Evolutionary conservation across 805 yeast genomes (phyloP).

Genomic region (Komagataella pseudopastoris): DNA sequence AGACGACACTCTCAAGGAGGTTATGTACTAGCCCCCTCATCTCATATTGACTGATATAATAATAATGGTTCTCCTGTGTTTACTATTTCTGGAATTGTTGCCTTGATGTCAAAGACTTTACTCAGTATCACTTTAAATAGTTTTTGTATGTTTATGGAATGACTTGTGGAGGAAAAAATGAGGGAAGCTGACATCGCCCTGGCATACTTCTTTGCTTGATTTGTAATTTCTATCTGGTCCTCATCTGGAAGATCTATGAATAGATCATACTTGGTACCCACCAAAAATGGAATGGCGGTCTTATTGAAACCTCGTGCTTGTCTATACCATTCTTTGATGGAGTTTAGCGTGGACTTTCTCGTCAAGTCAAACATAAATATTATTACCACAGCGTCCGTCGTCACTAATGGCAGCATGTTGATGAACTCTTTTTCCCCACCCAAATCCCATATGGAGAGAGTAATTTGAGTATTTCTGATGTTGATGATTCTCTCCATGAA

Average conservation of each 20-base stretch:
- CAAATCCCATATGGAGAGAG: conserved; percentile 88
- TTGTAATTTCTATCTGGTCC: conserved; percentile 76
- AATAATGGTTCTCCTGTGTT: conserved; percentile 88
- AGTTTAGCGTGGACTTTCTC: conserved; percentile 69
- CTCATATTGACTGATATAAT: conserved; percentile 29
- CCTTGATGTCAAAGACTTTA: conserved; percentile 76
- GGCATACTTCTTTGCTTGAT: conserved; percentile 74
- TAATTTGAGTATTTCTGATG: conserved; percentile 74
- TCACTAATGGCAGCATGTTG: conserved; percentile 88
- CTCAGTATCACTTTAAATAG: conserved; percentile 84
- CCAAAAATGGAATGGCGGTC: conserved; percentile 80
- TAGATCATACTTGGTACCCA: conserved; percentile 88
- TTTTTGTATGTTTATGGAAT: conserved; percentile 86
- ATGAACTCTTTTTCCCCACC: conserved; percentile 95
- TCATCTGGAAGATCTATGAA: conserved; percentile 67
- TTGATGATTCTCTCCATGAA: conserved; percentile 84
- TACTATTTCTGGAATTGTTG: conserved; percentile 73
- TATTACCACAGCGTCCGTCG: conserved; percentile 85
- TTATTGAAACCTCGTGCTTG: conserved; percentile 83
- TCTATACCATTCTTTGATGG: conserved; percentile 91
- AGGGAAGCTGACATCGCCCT: conserved; percentile 77
- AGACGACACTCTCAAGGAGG: conserved; percentile 31
- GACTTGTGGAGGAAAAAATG: conserved; percentile 82
- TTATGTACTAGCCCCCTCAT: conserved; percentile 1
- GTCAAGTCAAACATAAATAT: conserved; percentile 85